Conservation (phyloP, 1,139 yeast genomes). For the Hemisphaericaspora lyxosophila region DNA sequence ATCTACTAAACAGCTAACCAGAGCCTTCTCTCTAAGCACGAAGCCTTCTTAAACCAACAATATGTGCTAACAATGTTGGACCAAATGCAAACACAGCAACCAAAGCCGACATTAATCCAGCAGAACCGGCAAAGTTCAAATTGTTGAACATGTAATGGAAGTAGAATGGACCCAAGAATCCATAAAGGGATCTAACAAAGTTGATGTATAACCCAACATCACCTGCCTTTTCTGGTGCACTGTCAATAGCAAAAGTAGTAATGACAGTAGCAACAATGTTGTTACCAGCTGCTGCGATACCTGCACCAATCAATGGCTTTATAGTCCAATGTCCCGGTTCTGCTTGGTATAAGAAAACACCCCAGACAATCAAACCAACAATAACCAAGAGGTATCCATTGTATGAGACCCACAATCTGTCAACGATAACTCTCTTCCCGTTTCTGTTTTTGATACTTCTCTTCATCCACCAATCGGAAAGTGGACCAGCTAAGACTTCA, state of each 20-base stretch:
- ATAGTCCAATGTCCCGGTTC: slow-evolving; percentile 20
- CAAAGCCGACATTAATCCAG: slow-evolving; percentile 16
- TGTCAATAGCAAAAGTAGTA: slow-evolving; percentile 20
- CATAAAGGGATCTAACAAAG: slow-evolving; percentile 17
- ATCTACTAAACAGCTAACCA: neutral
- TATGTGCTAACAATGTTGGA: slow-evolving; percentile 10
- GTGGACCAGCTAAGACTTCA: slow-evolving; percentile 24
- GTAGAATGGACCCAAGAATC: slow-evolving; percentile 25
- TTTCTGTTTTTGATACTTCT: slow-evolving; percentile 13
- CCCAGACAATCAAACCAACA: slow-evolving; percentile 24
- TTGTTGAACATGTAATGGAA: slow-evolving; percentile 23
- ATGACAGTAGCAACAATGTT: slow-evolving; percentile 23
- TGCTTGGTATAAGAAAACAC: slow-evolving; percentile 20
- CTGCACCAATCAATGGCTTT: slow-evolving; percentile 25
- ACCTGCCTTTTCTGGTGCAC: slow-evolving; percentile 15
- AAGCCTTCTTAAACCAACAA: slow-evolving; percentile 9
- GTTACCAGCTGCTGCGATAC: slow-evolving; percentile 24
- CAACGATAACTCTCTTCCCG: slow-evolving; percentile 17
- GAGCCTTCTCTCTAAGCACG: too few species aligned
- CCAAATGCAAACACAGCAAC: slow-evolving; percentile 11
- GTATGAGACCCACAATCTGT: slow-evolving; percentile 22
- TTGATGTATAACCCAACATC: slow-evolving; percentile 18
- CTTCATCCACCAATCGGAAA: slow-evolving; percentile 27
- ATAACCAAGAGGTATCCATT: slow-evolving; percentile 20
- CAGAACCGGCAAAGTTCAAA: slow-evolving; percentile 14